Percentiles rank a stretch among this genome's conserved stretches.
These are phyloP conservation scores for Oryza glumipatula DNA, from an alignment of 176 grass and related monocot genomes.

Conservation along the genomic window DNA sequence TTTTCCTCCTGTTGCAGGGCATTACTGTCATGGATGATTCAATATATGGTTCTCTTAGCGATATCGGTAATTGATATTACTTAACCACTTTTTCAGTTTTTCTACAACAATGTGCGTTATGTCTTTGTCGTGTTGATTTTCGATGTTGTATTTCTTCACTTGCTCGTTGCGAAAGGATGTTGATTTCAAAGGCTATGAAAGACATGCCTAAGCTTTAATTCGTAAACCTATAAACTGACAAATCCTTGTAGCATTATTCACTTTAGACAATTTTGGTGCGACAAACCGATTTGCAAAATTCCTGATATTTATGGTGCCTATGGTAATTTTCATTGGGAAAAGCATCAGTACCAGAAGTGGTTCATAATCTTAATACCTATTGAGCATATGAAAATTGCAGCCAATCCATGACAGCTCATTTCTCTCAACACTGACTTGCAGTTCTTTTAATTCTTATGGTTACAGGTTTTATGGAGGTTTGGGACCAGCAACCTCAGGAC, in stretches of 20 bases:
- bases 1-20: conserved; percentile 50
- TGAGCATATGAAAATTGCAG: conserved; percentile 22
- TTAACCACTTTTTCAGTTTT: background rate
- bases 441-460: conserved; percentile 5
- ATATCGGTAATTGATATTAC: conserved; percentile 63
- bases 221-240: background rate
- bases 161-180: background rate
- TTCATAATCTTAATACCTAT: background rate
- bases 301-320: conserved; percentile 22
- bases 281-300: background rate
- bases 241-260: background rate
- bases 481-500: conserved; percentile 66
- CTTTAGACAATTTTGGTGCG: background rate
- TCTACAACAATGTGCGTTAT: background rate
- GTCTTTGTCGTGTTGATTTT: conserved; percentile 8
- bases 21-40: conserved; percentile 75
- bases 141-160: background rate
- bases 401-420: background rate
- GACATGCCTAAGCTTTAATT: conserved; percentile 4
- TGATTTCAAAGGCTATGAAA: conserved; percentile 13
- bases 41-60: conserved; percentile 72
- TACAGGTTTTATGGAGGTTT: conserved; percentile 80
- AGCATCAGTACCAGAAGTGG: background rate
- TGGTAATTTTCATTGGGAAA: conserved; percentile 8
- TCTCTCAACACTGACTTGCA: background rate